A percentile compares a stretch with the other conserved stretches of the same genome.
These are phyloP conservation scores for Puccinia polysora DNA, from an alignment of 1,284 basidiomycete genomes.

Conservation along the genomic window DNA sequence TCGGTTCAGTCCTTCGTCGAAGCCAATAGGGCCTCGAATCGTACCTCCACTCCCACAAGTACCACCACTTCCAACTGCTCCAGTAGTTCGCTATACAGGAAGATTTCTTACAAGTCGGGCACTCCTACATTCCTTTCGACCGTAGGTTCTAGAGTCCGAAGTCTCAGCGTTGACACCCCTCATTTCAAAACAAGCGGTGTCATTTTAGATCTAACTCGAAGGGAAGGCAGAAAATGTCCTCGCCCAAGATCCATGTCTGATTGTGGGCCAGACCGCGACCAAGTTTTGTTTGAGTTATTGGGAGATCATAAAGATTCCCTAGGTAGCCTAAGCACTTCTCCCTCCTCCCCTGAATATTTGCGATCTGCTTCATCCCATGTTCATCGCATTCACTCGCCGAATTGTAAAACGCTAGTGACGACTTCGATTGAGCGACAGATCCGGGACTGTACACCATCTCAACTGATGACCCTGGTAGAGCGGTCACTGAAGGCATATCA, in stretches of 20 bases:
- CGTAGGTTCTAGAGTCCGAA: background rate
- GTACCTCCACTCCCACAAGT: constrained; percentile 17
- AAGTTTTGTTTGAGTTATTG: background rate
- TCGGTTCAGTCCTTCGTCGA: constrained; percentile 18
- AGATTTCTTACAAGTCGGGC: background rate
- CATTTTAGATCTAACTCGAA: constrained; percentile 10
- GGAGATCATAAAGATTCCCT: background rate
- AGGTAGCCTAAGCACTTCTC: background rate
- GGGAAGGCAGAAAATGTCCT: background rate
- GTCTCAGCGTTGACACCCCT: constrained; percentile 25
- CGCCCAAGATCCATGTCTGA: constrained; percentile 33
- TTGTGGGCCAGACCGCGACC: constrained; percentile 14
- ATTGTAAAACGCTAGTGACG: background rate
- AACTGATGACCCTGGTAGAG: background rate
- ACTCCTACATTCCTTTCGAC: background rate
- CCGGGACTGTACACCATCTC: background rate
- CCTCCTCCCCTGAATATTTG: background rate
- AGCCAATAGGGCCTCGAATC: background rate
- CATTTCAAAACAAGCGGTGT: constrained; percentile 11
- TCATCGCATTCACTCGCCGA: background rate
- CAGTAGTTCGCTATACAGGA: background rate
- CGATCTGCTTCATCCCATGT: background rate
- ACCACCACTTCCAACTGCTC: constrained; percentile 10
- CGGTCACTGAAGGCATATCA: constrained; percentile 16
- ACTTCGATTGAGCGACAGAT: constrained; percentile 15